These are phyloP conservation scores for Suillus clintonianus DNA, from an alignment of 768 basidiomycete genomes.

Conservation along the genomic window DNA sequence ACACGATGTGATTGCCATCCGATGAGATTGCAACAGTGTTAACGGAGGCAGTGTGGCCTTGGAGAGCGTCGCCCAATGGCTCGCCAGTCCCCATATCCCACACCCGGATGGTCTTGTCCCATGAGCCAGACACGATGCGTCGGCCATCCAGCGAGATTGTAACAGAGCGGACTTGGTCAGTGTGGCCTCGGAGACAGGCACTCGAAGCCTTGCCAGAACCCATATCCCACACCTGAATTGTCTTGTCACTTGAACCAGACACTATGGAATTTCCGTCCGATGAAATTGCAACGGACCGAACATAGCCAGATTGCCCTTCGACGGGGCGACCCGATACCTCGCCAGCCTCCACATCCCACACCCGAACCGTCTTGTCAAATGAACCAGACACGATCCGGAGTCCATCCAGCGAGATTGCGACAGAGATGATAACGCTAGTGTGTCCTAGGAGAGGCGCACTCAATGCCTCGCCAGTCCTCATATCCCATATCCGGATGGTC, in stretches of 20 bases:
- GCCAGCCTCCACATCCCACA: slow-evolving; percentile 9
- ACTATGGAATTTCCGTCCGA: neutral
- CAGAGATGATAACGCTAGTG: slow-evolving; percentile 6
- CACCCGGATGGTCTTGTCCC: neutral
- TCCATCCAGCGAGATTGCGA: slow-evolving; percentile 29
- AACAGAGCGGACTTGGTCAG: neutral
- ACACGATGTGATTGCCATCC: neutral
- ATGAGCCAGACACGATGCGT: neutral
- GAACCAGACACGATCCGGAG: slow-evolving; percentile 25
- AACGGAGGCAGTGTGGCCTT: no score
- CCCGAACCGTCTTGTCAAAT: neutral
- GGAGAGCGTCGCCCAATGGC: no score
- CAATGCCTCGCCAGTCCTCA: neutral
- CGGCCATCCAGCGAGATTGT: slow-evolving; percentile 2
- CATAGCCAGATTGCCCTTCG: neutral
- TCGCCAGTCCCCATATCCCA: neutral
- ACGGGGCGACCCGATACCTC: slow-evolving; percentile 18
- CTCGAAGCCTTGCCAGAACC: neutral
- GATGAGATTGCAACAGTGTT: neutral
- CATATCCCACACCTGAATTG: slow-evolving; percentile 13
- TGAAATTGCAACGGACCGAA: neutral
- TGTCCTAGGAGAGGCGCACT: neutral
- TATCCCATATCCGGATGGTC: slow-evolving; percentile 4
- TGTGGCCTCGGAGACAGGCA: neutral
- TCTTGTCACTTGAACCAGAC: neutral